Base-by-base conservation (phyloP, 768 basidiomycete genomes). In the Lactifluus subvellereus region DNA sequence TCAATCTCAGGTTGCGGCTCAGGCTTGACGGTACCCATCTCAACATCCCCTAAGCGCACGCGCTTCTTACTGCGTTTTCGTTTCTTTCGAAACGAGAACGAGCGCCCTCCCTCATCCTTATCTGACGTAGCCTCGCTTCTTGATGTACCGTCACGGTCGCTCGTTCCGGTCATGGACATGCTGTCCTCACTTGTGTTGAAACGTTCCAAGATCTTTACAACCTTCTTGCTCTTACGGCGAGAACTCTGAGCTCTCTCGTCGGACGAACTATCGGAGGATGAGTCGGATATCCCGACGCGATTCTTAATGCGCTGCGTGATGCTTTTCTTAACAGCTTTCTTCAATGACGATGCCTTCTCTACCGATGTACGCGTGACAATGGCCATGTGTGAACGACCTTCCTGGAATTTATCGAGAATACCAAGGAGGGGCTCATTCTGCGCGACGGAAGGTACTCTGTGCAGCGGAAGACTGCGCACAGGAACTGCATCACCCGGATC, bases 371-470 rank as follows among this genome's bases (percentile, higher is more conserved):
- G 71, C 35, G 72, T 72, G 30, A 94, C 91, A 67, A 95, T 89
- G 22, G 93, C 93, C 84, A 96, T 94, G 71, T 96, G 93, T 47
- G 88, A 91, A 35, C 91, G 81, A 4, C 91, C 93, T 70, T 93
- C 91, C 72, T 94, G 92, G 73, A 95, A 95, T 64, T 80, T 87
- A 72, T 94, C 92, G 37, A 95, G 79, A 64, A 94, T 90, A 30
- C 88, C 85, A 14, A 94, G 80, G 0, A 96, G 77, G 27, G 92
- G 82, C 73, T 93, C 90, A 68, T 95, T 92, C 49, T 86, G 87
- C 2, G 92, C 89, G 3, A 95, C 89, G 57, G 88, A 89, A 0
- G 87, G 89, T 6, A 94, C 89, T 69, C 87, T 90, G 74, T 94
- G 93, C 51, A 96, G 77, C 0, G 90, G 91, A 49, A 96, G 84